Evolutionary conservation across 2,329 filamentous ascomycete species (phyloP).

Genomic region (Pseudofabraea citricarpa): DNA sequence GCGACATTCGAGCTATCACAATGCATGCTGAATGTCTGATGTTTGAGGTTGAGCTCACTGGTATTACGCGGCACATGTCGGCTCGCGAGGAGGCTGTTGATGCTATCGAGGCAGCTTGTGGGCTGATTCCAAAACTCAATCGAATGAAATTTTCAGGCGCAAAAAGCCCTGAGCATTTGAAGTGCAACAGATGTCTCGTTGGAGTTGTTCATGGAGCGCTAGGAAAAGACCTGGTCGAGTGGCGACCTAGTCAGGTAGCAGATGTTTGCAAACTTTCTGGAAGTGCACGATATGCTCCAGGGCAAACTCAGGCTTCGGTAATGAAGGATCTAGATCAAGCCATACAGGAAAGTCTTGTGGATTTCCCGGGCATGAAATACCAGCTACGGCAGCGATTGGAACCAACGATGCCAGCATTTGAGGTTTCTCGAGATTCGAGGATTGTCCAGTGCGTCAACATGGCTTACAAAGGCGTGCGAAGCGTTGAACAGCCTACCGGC

Average conservation of each 20-base stretch:
- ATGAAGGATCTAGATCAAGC: neutral
- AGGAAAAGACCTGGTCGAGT: neutral
- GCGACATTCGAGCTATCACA: neutral
- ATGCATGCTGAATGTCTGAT: slow-evolving; percentile 1
- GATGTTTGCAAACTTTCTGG: neutral
- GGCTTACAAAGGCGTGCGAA: neutral
- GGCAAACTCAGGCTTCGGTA: neutral
- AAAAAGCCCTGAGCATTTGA: neutral
- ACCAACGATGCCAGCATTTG: neutral
- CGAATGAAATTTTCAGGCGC: neutral
- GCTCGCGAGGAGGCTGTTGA: neutral
- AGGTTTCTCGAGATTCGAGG: neutral
- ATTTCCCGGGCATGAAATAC: neutral
- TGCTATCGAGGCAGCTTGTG: neutral
- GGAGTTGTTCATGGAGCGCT: neutral
- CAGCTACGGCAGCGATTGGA: neutral
- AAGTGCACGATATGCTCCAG: slow-evolving; percentile 1
- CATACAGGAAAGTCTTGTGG: neutral
- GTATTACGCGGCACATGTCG: neutral
- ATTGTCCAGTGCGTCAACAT: neutral
- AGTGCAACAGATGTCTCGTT: slow-evolving; percentile 1
- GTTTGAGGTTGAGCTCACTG: slow-evolving; percentile 1
- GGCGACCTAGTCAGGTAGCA: neutral
- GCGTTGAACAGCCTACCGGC: neutral
- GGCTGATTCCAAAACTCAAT: neutral